These are phyloP conservation scores for Lepidium sativum DNA, from an alignment of 345 rosid species.

Conservation along the genomic window DNA sequence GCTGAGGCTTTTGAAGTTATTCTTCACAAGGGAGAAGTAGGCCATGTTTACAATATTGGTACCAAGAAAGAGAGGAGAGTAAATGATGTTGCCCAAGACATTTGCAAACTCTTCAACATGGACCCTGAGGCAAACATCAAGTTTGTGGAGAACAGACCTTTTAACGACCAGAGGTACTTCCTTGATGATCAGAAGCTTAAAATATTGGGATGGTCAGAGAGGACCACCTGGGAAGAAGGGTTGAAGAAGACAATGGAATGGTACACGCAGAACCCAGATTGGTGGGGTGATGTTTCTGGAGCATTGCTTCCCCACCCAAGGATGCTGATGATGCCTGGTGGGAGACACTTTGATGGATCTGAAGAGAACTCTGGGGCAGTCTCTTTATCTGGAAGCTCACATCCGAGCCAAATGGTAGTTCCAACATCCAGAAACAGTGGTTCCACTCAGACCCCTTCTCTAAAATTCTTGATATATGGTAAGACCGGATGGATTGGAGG, in stretches of 20 bases:
- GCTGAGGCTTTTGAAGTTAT: conserved; percentile 78
- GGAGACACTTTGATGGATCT: conserved; percentile 57
- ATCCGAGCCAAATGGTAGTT: conserved; percentile 53
- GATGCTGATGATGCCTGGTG: conserved; percentile 89
- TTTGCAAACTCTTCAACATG: conserved; percentile 60
- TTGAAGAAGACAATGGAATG: conserved; percentile 70
- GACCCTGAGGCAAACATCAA: conserved; percentile 55
- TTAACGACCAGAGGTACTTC: conserved; percentile 86
- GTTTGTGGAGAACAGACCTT: conserved; percentile 73
- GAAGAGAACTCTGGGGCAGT: conserved; percentile 44
- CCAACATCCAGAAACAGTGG: conserved; percentile 33
- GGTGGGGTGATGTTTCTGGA: conserved; percentile 90
- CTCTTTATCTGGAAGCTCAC: conserved; percentile 23
- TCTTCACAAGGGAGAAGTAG: conserved; percentile 84
- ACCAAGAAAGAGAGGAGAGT: conserved; percentile 83
- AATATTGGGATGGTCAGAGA: conserved; percentile 70
- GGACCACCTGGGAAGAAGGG: conserved; percentile 75
- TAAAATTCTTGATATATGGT: conserved; percentile 60
- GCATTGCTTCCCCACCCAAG: conserved; percentile 85
- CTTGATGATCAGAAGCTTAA: conserved; percentile 73
- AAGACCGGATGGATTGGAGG: conserved; percentile 76
- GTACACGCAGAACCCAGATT: conserved; percentile 73
- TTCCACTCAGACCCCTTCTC: conserved; percentile 24
- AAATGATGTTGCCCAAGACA: conserved; percentile 70
- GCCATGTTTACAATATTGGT: conserved; percentile 75